These are phyloP conservation scores for Aspergillus nomiae DNA, from an alignment of 2,329 filamentous ascomycete genomes.

Conservation along the genomic window DNA sequence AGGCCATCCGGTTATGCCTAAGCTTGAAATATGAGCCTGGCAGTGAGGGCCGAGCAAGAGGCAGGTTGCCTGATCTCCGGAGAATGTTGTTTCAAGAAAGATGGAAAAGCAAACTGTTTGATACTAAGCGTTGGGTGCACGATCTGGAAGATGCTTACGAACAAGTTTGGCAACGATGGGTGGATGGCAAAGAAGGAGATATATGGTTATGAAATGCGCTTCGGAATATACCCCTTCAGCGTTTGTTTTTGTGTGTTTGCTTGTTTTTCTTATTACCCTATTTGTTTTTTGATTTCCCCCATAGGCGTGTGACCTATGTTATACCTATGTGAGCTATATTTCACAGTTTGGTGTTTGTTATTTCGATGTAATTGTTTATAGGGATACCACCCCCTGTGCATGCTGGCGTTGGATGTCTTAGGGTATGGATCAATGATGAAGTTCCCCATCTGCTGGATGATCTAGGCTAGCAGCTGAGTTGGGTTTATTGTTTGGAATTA, in stretches of 20 bases:
- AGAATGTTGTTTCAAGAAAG: constrained; percentile 79
- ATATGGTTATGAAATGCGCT: constrained; percentile 69
- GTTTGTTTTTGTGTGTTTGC: constrained; percentile 27
- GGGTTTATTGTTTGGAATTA: constrained; percentile 1
- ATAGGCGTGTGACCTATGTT: not conserved
- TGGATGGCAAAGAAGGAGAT: constrained; percentile 82
- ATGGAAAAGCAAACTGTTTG: constrained; percentile 85
- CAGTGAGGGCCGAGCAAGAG: constrained; percentile 47
- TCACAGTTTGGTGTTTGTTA: constrained; percentile 1
- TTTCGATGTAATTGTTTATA: not conserved
- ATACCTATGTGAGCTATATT: not conserved
- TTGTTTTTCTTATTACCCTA: constrained; percentile 5
- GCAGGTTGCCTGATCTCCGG: constrained; percentile 76
- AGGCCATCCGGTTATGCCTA: constrained; percentile 68
- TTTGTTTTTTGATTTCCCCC: constrained; percentile 1
- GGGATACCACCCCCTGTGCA: constrained; percentile 4
- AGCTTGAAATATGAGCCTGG: constrained; percentile 60
- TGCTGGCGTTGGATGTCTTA: constrained; percentile 15
- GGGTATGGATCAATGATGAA: constrained; percentile 11
- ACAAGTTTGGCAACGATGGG: constrained; percentile 87
- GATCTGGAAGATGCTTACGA: constrained; percentile 89
- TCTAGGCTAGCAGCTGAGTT: constrained; percentile 3
- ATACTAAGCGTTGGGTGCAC: constrained; percentile 86
- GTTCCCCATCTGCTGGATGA: not conserved
- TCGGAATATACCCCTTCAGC: constrained; percentile 41